phyloP scores from a whole-genome alignment of 2,329 filamentous ascomycete species.

The Claviceps sp. region DNA sequence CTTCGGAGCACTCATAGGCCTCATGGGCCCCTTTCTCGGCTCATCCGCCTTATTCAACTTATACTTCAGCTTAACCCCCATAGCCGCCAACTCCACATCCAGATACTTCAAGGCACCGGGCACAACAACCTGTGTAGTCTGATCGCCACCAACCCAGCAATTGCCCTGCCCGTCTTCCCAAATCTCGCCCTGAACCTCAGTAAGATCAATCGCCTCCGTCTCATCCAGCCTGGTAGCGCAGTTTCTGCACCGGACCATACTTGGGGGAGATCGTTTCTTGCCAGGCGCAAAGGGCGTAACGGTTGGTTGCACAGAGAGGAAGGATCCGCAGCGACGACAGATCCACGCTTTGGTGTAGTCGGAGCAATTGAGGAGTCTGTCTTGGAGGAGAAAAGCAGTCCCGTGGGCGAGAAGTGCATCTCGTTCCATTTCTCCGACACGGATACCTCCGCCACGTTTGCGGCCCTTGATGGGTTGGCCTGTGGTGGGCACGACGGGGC shows the following conservation, averaged over 20 bases:
- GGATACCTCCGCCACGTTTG: constrained; percentile 93
- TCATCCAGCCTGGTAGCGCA: constrained; percentile 54
- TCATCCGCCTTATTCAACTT: constrained; percentile 51
- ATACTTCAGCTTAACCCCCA: constrained; percentile 94
- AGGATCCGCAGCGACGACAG: constrained; percentile 78
- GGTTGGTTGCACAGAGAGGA: constrained; percentile 74
- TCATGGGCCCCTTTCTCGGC: constrained; percentile 37
- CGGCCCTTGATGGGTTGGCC: constrained; percentile 95
- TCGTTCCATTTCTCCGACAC: constrained; percentile 98
- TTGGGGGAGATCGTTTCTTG: constrained; percentile 52
- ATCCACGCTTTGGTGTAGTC: constrained; percentile 86
- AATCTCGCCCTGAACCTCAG: constrained; percentile 52
- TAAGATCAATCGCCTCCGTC: constrained; percentile 41
- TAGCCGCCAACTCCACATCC: constrained; percentile 88
- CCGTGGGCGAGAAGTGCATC: constrained; percentile 92
- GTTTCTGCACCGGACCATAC: constrained; percentile 62
- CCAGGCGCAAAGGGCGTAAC: constrained; percentile 48
- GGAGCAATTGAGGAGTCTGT: constrained; percentile 92
- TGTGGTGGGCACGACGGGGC: constrained; percentile 77
- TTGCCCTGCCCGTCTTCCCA: constrained; percentile 88
- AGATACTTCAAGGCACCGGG: constrained; percentile 86
- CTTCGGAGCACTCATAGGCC: constrained; percentile 20
- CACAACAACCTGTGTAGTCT: constrained; percentile 84
- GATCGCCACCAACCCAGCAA: constrained; percentile 75
- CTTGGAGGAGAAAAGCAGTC: constrained; percentile 86